Conservation (phyloP, 305 asterid species). For the Fraxinus xanthoxyloides region DNA sequence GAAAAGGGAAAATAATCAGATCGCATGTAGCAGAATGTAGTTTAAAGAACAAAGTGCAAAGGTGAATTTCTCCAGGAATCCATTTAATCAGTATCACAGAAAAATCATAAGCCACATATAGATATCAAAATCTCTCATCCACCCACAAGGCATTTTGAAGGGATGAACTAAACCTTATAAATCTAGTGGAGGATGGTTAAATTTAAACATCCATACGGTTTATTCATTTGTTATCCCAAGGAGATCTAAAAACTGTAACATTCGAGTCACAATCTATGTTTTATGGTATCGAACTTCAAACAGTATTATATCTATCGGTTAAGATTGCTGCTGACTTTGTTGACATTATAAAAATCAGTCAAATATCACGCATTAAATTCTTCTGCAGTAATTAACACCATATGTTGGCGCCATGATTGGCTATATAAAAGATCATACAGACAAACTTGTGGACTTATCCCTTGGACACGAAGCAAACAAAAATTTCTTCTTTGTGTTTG, state of each 20-base stretch:
- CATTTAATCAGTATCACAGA: background rate
- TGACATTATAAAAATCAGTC: constrained; percentile 5
- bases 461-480: background rate
- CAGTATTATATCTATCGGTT: constrained; percentile 4
- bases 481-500: background rate
- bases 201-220: background rate
- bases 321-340: constrained; percentile 8
- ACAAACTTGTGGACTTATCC: background rate
- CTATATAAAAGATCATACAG: background rate
- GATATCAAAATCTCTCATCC: constrained; percentile 2
- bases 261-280: background rate
- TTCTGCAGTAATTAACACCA: background rate
- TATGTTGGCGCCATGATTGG: background rate
- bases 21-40: background rate
- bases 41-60: constrained; percentile 8
- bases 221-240: background rate
- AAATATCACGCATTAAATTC: background rate
- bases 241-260: background rate
- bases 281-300: background rate
- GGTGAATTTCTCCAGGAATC: background rate
- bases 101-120: background rate
- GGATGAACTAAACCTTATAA: constrained; percentile 5
- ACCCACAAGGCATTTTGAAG: constrained; percentile 7
- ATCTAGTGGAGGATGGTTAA: background rate
- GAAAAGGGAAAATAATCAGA: constrained; percentile 7